Percentiles rank a stretch among this genome's conserved stretches.
These are phyloP conservation scores for Austroboletus sp. DNA, from an alignment of 1,284 basidiomycete genomes.

Conservation along the genomic window DNA sequence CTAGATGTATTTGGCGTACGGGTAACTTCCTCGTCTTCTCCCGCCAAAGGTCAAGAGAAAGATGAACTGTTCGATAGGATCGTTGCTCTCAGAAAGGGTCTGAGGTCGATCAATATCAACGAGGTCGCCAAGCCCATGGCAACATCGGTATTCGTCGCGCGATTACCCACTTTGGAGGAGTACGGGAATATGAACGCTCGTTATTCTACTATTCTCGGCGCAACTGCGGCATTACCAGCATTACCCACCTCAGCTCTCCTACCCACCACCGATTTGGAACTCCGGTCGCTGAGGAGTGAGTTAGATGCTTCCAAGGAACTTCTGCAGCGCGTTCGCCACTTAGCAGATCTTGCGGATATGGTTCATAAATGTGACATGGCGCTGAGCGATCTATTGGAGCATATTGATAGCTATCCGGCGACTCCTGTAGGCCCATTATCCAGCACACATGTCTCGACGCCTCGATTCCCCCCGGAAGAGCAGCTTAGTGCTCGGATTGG, in stretches of 20 bases:
- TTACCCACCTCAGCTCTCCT: slow-evolving; percentile 44
- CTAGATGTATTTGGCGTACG: slow-evolving; percentile 55
- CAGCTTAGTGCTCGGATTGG: slow-evolving; percentile 56
- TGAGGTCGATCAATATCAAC: slow-evolving; percentile 56
- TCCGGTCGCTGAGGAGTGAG: slow-evolving; percentile 55
- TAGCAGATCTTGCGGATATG: slow-evolving; percentile 47
- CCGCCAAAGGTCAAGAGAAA: slow-evolving; percentile 32
- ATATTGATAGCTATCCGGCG: slow-evolving; percentile 69
- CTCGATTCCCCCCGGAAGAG: slow-evolving; percentile 48
- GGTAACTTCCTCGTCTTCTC: slow-evolving; percentile 31
- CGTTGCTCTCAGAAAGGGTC: slow-evolving; percentile 46
- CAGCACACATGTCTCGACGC: slow-evolving; percentile 42
- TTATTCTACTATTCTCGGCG: slow-evolving; percentile 43
- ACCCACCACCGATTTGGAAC: slow-evolving; percentile 45
- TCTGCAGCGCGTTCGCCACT: slow-evolving; percentile 45
- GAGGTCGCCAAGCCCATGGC: slow-evolving; percentile 43
- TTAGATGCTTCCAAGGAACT: slow-evolving; percentile 45
- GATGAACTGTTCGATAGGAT: slow-evolving; percentile 38
- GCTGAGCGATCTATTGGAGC: slow-evolving; percentile 73
- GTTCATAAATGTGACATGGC: slow-evolving; percentile 60
- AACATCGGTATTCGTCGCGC: slow-evolving; percentile 34
- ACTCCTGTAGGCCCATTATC: slow-evolving; percentile 47
- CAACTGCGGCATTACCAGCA: slow-evolving; percentile 42
- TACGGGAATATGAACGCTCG: slow-evolving; percentile 40
- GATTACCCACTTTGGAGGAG: slow-evolving; percentile 49